Conservation (phyloP, 208 protist genomes). For the Acanthamoeba culbertsoni region DNA sequence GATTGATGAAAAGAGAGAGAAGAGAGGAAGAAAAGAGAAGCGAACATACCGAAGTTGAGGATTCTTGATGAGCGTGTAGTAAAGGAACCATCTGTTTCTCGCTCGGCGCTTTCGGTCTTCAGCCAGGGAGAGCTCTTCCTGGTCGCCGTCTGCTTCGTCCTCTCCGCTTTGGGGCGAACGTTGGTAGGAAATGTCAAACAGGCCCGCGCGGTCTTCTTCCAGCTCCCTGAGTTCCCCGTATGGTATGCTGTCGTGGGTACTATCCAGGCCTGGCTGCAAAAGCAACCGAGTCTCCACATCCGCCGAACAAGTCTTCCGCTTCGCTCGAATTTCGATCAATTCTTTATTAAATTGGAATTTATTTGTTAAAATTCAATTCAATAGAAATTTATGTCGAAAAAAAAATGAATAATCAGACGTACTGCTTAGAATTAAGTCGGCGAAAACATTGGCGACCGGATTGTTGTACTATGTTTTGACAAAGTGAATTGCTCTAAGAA, state of each 20-base stretch:
- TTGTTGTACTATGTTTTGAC: neutral
- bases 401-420: neutral
- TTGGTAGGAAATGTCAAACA: too few species aligned
- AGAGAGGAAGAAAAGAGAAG: neutral
- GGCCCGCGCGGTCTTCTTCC: too few species aligned
- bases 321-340: too few species aligned
- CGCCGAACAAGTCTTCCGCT: too few species aligned
- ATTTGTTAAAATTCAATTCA: too few species aligned
- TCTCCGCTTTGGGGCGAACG: too few species aligned
- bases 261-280: too few species aligned
- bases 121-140: neutral
- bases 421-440: neutral
- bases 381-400: slow-evolving; percentile 61
- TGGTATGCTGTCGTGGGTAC: too few species aligned
- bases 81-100: slow-evolving; percentile 14
- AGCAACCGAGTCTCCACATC: too few species aligned
- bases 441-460: slow-evolving; percentile 1
- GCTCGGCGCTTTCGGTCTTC: neutral
- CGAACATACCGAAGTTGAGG: neutral
- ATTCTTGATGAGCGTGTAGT: slow-evolving; percentile 38
- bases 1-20: neutral
- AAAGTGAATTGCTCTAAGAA: neutral
- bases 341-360: too few species aligned
- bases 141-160: neutral
- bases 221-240: too few species aligned